Percentiles rank a stretch among this genome's conserved stretches.
Conservation (phyloP, 257 asterid species). For the Apocynum venetum region DNA sequence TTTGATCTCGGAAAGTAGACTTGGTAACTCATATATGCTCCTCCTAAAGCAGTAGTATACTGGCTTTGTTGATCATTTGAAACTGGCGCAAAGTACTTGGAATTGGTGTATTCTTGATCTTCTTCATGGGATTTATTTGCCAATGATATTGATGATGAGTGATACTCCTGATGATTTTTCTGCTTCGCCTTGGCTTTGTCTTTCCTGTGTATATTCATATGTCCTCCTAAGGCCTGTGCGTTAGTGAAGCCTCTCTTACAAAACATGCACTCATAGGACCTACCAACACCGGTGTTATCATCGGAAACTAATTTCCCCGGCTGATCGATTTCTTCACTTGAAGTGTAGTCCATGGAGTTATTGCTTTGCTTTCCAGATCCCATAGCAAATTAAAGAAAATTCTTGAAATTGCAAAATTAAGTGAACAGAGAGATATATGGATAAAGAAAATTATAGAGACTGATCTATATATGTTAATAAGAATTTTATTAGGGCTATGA, state of each 20-base stretch:
- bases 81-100: slow-evolving; percentile 26
- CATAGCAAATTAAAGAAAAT: slow-evolving; percentile 25
- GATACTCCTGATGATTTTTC: slow-evolving; percentile 7
- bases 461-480: background rate
- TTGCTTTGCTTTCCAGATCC: slow-evolving; percentile 27
- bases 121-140: slow-evolving; percentile 21
- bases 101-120: background rate
- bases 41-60: slow-evolving; percentile 11
- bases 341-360: slow-evolving; percentile 29
- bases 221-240: slow-evolving; percentile 93
- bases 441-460: background rate
- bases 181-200: slow-evolving; percentile 60
- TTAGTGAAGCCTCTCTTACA: slow-evolving; percentile 85
- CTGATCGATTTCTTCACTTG: slow-evolving; percentile 36
- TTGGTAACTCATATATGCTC: slow-evolving; percentile 39
- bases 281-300: slow-evolving; percentile 38
- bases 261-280: slow-evolving; percentile 67
- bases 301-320: slow-evolving; percentile 34
- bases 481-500: slow-evolving; percentile 10
- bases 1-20: slow-evolving; percentile 45
- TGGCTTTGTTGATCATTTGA: slow-evolving; percentile 15
- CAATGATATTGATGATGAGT: background rate
- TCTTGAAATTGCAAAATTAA: background rate
- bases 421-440: background rate
- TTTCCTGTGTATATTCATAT: slow-evolving; percentile 87